A percentile compares a stretch with the other conserved stretches of the same genome.
Conservation (phyloP, 352 stramenopile species). For the Albugo candida region DNA sequence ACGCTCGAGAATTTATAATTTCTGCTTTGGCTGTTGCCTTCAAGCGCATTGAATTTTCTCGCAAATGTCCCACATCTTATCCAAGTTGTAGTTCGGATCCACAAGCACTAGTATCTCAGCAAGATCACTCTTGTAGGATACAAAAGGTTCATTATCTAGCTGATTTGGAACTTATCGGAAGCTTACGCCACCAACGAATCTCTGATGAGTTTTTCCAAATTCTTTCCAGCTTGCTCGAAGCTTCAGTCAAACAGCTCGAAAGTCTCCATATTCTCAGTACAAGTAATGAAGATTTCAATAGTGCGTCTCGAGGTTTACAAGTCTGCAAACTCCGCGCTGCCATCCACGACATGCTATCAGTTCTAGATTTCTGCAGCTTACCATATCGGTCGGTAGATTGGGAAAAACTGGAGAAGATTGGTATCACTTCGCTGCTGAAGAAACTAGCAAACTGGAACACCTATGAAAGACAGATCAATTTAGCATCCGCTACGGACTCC, state of each 20-base stretch:
- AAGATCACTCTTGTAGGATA: not conserved
- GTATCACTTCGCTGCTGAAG: conserved; percentile 37
- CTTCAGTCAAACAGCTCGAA: conserved; percentile 16
- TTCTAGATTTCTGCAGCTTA: conserved; percentile 63
- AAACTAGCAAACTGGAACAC: conserved; percentile 50
- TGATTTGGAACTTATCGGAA: conserved; percentile 47
- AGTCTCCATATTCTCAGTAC: conserved; percentile 1
- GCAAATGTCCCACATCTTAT: not conserved
- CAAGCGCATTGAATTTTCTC: conserved; percentile 15
- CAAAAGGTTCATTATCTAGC: conserved; percentile 63
- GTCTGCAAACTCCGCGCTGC: conserved; percentile 18
- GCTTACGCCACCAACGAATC: conserved; percentile 20
- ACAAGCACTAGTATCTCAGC: conserved; percentile 3
- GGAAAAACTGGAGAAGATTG: conserved; percentile 30
- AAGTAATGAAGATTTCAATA: not conserved
- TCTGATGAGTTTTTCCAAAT: conserved; percentile 42
- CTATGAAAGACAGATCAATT: too few relatives aligned
- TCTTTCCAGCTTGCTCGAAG: conserved; percentile 30
- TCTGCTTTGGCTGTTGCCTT: conserved; percentile 55
- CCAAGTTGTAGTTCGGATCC: conserved; percentile 2
- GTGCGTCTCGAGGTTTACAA: not conserved
- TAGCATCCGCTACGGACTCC: too few relatives aligned
- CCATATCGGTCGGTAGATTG: conserved; percentile 46
- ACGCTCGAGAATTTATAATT: conserved; percentile 46
- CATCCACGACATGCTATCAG: conserved; percentile 47